Conservation (phyloP, 1,284 basidiomycete species). For the Trametes sp. region DNA sequence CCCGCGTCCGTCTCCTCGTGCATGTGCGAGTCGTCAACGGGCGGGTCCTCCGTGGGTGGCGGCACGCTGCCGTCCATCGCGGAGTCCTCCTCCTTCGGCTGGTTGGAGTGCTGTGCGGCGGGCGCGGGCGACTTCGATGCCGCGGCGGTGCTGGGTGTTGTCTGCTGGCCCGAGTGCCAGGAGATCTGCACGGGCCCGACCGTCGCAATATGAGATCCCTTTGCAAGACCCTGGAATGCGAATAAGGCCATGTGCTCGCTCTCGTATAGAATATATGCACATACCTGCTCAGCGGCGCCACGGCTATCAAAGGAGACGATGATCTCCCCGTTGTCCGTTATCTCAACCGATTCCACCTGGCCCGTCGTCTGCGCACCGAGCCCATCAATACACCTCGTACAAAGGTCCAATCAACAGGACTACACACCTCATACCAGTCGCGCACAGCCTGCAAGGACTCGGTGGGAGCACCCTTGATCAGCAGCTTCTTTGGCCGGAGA, state of each 20-base stretch:
- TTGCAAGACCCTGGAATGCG: slow-evolving; percentile 63
- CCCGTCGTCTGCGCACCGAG: slow-evolving; percentile 60
- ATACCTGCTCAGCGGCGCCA: slow-evolving; percentile 77
- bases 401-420: not conserved
- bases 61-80: slow-evolving; percentile 16
- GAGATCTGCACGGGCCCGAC: slow-evolving; percentile 69
- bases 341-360: slow-evolving; percentile 69
- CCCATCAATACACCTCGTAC: slow-evolving; percentile 16
- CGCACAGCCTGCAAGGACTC: slow-evolving; percentile 68
- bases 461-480: slow-evolving; percentile 72
- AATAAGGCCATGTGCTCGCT: not conserved
- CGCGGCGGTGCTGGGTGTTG: slow-evolving; percentile 31
- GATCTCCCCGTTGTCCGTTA: slow-evolving; percentile 59
- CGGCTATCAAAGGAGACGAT: slow-evolving; percentile 74
- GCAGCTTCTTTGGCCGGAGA: slow-evolving; percentile 85
- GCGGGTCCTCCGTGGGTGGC: slow-evolving; percentile 12
- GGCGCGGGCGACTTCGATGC: slow-evolving; percentile 30
- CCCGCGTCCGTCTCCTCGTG: slow-evolving; percentile 62
- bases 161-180: slow-evolving; percentile 61
- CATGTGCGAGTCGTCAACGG: slow-evolving; percentile 30
- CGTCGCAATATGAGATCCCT: slow-evolving; percentile 68
- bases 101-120: slow-evolving; percentile 7
- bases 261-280: not conserved
- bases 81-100: slow-evolving; percentile 26
- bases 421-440: slow-evolving; percentile 83